These are phyloP conservation scores for Solanum hybrid DNA, from an alignment of 305 asterid species.

Conservation along the genomic window DNA sequence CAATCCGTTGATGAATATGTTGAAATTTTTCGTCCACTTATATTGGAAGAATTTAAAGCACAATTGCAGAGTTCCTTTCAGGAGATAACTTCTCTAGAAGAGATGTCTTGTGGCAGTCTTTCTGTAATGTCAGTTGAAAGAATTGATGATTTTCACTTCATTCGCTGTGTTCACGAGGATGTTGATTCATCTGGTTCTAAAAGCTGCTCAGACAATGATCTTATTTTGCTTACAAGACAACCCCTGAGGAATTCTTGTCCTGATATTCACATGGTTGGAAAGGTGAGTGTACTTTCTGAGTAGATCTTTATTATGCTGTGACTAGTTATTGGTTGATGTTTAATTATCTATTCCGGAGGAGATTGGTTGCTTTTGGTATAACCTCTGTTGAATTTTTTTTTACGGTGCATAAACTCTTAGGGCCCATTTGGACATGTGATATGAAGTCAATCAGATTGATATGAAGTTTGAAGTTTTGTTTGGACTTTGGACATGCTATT, in stretches of 20 bases:
- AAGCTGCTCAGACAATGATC: conserved; percentile 78
- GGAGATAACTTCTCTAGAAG: conserved; percentile 69
- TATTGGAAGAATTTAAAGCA: conserved; percentile 93
- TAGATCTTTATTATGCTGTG: conserved; percentile 10
- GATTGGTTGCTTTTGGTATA: background rate
- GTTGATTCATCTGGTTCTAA: conserved; percentile 38
- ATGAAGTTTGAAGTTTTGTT: background rate
- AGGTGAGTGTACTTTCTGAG: conserved; percentile 40
- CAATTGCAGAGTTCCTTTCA: conserved; percentile 77
- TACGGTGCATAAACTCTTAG: background rate
- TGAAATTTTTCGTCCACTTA: conserved; percentile 81
- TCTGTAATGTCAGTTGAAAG: conserved; percentile 91
- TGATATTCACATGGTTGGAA: conserved; percentile 81
- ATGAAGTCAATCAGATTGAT: background rate
- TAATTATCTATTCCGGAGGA: background rate
- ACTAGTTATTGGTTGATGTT: background rate
- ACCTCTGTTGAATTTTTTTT: background rate
- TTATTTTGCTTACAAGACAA: conserved; percentile 68
- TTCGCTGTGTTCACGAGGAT: conserved; percentile 84
- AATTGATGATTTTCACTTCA: conserved; percentile 82
- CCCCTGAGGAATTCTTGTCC: conserved; percentile 44
- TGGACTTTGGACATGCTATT: background rate
- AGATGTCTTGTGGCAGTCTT: conserved; percentile 56
- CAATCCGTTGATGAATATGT: conserved; percentile 73
- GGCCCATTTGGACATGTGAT: background rate